Evolutionary conservation across 2,329 filamentous ascomycete species (phyloP).

Genomic region (Colletotrichum incanum): DNA sequence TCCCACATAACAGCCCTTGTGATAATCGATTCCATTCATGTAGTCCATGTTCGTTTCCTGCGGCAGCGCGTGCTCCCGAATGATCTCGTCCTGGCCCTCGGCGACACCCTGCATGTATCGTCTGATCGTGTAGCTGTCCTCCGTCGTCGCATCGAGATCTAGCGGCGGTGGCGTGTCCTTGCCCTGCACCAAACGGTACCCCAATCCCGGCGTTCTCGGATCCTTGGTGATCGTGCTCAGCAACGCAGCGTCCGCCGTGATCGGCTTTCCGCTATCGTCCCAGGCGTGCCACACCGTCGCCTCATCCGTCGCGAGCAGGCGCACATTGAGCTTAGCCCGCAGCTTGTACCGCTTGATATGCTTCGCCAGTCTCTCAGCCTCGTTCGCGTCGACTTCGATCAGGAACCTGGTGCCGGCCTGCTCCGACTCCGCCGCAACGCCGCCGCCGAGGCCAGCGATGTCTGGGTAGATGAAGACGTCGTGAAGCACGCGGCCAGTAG

Average conservation of each 20-base stretch:
- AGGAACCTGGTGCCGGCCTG: conserved; percentile 63
- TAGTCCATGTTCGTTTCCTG: conserved; percentile 92
- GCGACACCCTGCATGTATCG: conserved; percentile 86
- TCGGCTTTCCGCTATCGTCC: conserved; percentile 62
- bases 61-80: conserved; percentile 80
- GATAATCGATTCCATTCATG: conserved; percentile 89
- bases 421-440: conserved; percentile 43
- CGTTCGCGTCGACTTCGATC: conserved; percentile 84
- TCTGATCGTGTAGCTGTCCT: conserved; percentile 79
- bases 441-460: conserved; percentile 50
- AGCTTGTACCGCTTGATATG: conserved; percentile 91
- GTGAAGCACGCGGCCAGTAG: conserved; percentile 86
- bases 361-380: conserved; percentile 74
- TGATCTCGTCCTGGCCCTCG: conserved; percentile 87
- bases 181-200: conserved; percentile 63
- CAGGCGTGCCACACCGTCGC: conserved; percentile 82
- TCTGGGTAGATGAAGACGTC: conserved; percentile 92
- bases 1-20: conserved; percentile 96
- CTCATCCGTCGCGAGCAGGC: conserved; percentile 76
- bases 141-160: conserved; percentile 63
- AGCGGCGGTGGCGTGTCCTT: conserved; percentile 52
- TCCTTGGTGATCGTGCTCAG: conserved; percentile 63
- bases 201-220: conserved; percentile 69
- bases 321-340: conserved; percentile 81
- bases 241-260: conserved; percentile 27